Evolutionary conservation across 768 basidiomycete genomes (phyloP).

Genomic region (Kwoniella newhampshirensis): DNA sequence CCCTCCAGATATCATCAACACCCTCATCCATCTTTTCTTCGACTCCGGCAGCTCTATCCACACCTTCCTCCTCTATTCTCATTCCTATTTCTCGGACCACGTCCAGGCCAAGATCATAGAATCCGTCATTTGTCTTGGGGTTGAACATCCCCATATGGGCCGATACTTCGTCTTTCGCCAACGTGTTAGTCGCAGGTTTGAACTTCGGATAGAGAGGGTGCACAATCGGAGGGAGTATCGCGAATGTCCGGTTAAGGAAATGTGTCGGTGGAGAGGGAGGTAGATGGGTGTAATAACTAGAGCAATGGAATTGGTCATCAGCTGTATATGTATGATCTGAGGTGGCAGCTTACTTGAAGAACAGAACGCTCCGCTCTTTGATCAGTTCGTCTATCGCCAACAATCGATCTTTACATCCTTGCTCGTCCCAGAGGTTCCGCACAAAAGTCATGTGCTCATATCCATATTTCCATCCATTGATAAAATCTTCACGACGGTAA

Average conservation of each 20-base stretch:
- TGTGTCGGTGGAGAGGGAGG: constrained; percentile 67
- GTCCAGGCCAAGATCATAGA: constrained; percentile 76
- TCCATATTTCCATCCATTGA: constrained; percentile 69
- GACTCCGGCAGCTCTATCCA: constrained; percentile 9
- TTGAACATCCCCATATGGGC: constrained; percentile 90
- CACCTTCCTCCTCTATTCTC: constrained; percentile 45
- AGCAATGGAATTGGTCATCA: not conserved
- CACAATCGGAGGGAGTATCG: constrained; percentile 64
- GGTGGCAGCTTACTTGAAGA: constrained; percentile 41
- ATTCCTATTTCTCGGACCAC: constrained; percentile 57
- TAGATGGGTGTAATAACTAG: constrained; percentile 75
- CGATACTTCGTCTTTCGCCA: constrained; percentile 72
- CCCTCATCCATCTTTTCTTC: constrained; percentile 6
- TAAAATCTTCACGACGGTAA: constrained; percentile 73
- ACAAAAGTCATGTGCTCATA: constrained; percentile 89
- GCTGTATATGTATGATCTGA: not conserved
- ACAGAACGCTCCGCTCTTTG: constrained; percentile 55
- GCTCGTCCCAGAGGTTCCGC: constrained; percentile 78
- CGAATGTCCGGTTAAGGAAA: constrained; percentile 68
- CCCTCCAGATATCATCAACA: constrained; percentile 12
- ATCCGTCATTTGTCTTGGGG: constrained; percentile 78
- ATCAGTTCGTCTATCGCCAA: constrained; percentile 65
- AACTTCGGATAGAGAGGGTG: constrained; percentile 59
- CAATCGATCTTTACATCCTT: constrained; percentile 63
- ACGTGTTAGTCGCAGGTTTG: constrained; percentile 64